Evolutionary conservation across 768 basidiomycete genomes (phyloP).

Genomic region (Mycena latifolia): DNA sequence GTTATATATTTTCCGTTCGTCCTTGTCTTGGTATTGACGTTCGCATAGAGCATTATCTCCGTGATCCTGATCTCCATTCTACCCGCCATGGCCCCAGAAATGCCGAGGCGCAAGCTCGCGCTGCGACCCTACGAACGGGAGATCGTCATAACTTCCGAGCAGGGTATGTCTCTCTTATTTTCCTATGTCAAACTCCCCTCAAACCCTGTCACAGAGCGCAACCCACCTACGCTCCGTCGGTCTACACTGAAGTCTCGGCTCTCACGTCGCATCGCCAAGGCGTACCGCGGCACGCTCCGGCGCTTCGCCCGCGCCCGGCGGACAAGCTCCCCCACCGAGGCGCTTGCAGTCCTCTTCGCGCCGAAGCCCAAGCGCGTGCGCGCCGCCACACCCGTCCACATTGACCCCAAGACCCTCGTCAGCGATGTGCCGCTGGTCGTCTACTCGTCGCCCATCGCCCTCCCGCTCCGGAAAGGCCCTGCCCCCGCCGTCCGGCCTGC

Average conservation of each 20-base stretch:
- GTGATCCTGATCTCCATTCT: background rate
- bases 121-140: background rate
- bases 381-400: background rate
- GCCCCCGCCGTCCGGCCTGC: slow-evolving; percentile 22
- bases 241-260: background rate
- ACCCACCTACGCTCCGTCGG: background rate
- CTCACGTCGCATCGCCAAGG: background rate
- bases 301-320: slow-evolving; percentile 6
- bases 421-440: slow-evolving; percentile 9
- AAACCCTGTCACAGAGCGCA: background rate
- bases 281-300: slow-evolving; percentile 21
- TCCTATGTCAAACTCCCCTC: background rate
- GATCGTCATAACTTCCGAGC: background rate
- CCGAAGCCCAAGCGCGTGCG: slow-evolving; percentile 2
- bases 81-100: background rate
- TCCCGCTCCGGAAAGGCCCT: slow-evolving; percentile 22
- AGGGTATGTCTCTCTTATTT: background rate
- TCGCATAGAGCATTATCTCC: background rate
- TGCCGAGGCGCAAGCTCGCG: background rate
- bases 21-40: background rate
- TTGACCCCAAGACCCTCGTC: slow-evolving; percentile 19
- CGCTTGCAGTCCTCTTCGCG: slow-evolving; percentile 2
- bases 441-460: slow-evolving; percentile 15
- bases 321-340: background rate
- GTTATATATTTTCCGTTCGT: background rate